A percentile compares a stretch with the other conserved stretches of the same genome.
Evolutionary conservation across 345 rosid species (phyloP).

Genomic region (Eucalyptus erythrocorys): DNA sequence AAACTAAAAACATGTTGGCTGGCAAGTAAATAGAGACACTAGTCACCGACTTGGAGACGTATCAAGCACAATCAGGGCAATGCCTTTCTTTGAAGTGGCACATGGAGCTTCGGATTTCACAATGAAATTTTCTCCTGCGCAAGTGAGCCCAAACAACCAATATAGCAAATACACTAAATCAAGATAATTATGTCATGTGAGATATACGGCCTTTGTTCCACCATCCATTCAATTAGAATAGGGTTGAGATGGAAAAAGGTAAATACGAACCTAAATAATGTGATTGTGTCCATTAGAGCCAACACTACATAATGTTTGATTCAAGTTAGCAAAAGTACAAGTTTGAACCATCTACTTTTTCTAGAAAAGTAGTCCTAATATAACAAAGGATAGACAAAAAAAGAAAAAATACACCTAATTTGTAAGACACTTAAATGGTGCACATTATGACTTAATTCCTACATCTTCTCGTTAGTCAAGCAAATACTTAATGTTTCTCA

Average conservation of each 20-base stretch:
- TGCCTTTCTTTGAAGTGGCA: constrained; percentile 55
- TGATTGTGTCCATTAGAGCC: too few relatives aligned
- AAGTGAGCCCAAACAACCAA: constrained; percentile 77
- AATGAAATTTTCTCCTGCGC: constrained; percentile 85
- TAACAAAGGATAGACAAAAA: too few relatives aligned
- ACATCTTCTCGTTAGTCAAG: too few relatives aligned
- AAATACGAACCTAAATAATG: too few relatives aligned
- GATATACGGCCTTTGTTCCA: too few relatives aligned
- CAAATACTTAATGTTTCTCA: not conserved
- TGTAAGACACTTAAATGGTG: not conserved
- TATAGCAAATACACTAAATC: constrained; percentile 28
- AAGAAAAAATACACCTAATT: not conserved
- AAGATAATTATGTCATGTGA: too few relatives aligned
- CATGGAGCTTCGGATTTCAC: constrained; percentile 80
- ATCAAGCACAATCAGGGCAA: constrained; percentile 74
- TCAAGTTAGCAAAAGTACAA: too few relatives aligned
- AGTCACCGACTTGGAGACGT: constrained; percentile 61
- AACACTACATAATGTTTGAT: too few relatives aligned
- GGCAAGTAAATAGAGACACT: not conserved
- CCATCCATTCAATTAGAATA: too few relatives aligned
- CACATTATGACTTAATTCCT: not conserved
- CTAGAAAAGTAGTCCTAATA: too few relatives aligned
- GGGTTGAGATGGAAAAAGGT: too few relatives aligned
- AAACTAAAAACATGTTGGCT: not conserved
- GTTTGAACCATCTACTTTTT: too few relatives aligned